Percentiles rank a stretch among this genome's conserved stretches.
phyloP scores from a whole-genome alignment of 345 rosid species.

The Psidium friedrichsthalianum region DNA sequence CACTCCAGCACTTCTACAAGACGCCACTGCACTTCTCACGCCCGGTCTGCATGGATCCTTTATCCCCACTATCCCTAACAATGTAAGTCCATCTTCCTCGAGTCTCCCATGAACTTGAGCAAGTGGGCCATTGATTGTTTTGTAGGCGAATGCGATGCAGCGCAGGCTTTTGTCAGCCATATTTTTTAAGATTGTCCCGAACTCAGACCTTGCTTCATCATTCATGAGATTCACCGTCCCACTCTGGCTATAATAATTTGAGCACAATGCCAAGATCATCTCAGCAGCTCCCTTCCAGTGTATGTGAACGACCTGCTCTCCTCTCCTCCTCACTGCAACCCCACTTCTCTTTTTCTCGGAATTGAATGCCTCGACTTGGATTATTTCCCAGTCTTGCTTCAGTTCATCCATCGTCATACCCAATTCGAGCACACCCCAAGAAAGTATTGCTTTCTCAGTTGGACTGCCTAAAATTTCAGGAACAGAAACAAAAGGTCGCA shows the following conservation, averaged over 20 bases:
- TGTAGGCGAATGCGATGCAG: constrained; percentile 67
- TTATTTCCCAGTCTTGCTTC: constrained; percentile 13
- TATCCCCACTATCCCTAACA: constrained; percentile 58
- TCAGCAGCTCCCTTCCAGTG: constrained; percentile 89
- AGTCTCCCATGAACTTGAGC: not conserved
- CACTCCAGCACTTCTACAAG: constrained; percentile 62
- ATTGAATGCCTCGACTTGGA: constrained; percentile 61
- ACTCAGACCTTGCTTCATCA: constrained; percentile 7
- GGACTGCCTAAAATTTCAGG: constrained; percentile 51
- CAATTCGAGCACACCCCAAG: constrained; percentile 49
- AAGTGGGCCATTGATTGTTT: not conserved
- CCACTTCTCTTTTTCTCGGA: constrained; percentile 67
- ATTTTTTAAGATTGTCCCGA: constrained; percentile 35
- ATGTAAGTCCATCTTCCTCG: constrained; percentile 28
- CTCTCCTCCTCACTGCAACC: constrained; percentile 25
- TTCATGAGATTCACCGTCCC: constrained; percentile 26
- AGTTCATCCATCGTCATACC: constrained; percentile 28
- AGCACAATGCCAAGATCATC: constrained; percentile 60
- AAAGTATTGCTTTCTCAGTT: constrained; percentile 64
- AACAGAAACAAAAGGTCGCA: constrained; percentile 13
- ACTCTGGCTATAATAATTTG: constrained; percentile 36
- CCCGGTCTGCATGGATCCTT: constrained; percentile 68
- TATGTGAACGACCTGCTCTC: constrained; percentile 22
- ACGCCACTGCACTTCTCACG: constrained; percentile 47
- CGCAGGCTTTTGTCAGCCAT: constrained; percentile 67